Base-by-base conservation (phyloP, 2,329 filamentous ascomycete genomes). In the Talaromyces sp. region DNA sequence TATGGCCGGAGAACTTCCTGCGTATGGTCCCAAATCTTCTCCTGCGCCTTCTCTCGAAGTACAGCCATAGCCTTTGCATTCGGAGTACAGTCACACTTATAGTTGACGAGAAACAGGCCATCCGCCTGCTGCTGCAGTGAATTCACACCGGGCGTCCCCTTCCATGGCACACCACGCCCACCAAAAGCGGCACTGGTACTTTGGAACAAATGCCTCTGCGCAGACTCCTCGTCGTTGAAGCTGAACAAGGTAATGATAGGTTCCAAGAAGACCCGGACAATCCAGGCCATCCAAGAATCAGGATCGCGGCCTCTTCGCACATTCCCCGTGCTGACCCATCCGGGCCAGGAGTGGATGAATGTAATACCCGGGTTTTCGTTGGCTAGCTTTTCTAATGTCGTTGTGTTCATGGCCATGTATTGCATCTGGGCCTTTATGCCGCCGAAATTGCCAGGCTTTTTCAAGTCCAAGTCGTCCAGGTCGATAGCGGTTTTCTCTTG, bases 331-430 rank as follows among this genome's bases (percentile, higher is more conserved):
- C 10, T 33, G 18, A 56, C 27, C 53, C 28, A 33, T 7, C 53
- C 53, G 12, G 53, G 53, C 53, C 53, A 56, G n/a, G 28, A 33
- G 34, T 56, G 53, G n/a, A 56, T 36, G 23, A 56, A 56, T 30
- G 53, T 56, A 14, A 56, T 33, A 27, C 40, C n/a, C 10, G 28
- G 28, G 16, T 56, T 34, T 9, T 36, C 53, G 18, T 3, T 10
- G 31, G 53, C 53, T 36, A 56, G n/a, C 6, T 36, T 33, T n/a
- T 56, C 53, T 31, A 56, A 34, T 18, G 31, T 56, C 7, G 16
- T 9, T 23, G 53, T 56, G 30, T 56, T 56, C 53, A 56, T 34
- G 27, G 31, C 18, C 31, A 33, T 9, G 16, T 34, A 34, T 18
- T 56, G 53, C 8, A 1, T 3, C 53, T 56, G 53, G 16, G 53